A percentile compares a stretch with the other conserved stretches of the same genome.
These are phyloP conservation scores for Suillus variegatus DNA, from an alignment of 768 basidiomycete genomes.

Conservation along the genomic window DNA sequence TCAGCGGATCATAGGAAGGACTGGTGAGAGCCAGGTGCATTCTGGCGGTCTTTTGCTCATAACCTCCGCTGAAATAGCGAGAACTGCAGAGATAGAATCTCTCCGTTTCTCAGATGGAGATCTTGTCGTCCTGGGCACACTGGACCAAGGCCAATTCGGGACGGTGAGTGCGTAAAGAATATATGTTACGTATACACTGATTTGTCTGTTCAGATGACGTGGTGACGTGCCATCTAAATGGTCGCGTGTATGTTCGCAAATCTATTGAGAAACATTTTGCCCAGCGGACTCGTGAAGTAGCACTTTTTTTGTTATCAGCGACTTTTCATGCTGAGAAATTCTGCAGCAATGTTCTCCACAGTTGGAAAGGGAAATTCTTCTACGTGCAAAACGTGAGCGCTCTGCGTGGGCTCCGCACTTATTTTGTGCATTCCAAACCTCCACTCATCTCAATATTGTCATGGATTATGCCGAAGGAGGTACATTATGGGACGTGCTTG, in stretches of 20 bases:
- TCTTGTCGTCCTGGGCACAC: constrained; percentile 61
- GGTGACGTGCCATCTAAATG: constrained; percentile 72
- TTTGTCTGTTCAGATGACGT: constrained; percentile 68
- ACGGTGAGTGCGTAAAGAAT: constrained; percentile 50
- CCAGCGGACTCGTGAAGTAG: constrained; percentile 70
- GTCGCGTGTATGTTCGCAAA: constrained; percentile 81
- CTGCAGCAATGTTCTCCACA: constrained; percentile 83
- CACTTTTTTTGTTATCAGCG: constrained; percentile 8
- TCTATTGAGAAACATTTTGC: constrained; percentile 76
- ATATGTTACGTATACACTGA: background rate
- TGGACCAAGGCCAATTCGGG: constrained; percentile 89
- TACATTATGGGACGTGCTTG: constrained; percentile 85
- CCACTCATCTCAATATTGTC: constrained; percentile 72
- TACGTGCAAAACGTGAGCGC: constrained; percentile 54
- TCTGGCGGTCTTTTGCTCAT: constrained; percentile 6
- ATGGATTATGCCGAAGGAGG: constrained; percentile 88
- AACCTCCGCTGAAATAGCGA: constrained; percentile 44
- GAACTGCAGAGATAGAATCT: constrained; percentile 67
- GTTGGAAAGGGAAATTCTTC: constrained; percentile 76
- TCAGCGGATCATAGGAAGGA: constrained; percentile 74
- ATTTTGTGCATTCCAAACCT: constrained; percentile 83
- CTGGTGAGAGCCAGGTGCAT: constrained; percentile 43
- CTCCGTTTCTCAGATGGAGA: constrained; percentile 76
- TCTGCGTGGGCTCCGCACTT: constrained; percentile 76
- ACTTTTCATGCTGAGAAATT: constrained; percentile 10